Evolutionary conservation across 352 stramenopile species (phyloP), one percentile per base, ranked within the genome.

Genomic region (Phytophthora pisi): DNA sequence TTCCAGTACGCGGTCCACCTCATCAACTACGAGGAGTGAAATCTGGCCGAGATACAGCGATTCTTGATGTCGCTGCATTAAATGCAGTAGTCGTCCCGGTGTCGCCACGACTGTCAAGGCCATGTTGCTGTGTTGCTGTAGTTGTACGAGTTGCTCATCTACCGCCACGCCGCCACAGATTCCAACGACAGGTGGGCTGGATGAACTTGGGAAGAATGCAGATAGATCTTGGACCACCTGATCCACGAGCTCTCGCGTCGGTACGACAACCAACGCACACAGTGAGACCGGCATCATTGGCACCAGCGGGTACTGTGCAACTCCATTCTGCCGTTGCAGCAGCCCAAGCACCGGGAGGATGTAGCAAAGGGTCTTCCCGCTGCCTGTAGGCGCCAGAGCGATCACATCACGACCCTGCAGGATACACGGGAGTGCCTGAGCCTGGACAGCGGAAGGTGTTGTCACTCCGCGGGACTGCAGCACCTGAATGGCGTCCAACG

Each of bases 1-100:
- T 60, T 99, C 95, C 31, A 99, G 88, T 53, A 99, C 84, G 47
- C 97, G 89, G 73, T 99, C 98, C 4, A 96, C 97, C 71, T 99
- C 98, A 68, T 99, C 97, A 5, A 99, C 18, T 90, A 94, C 64
- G 89, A 92, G 53, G 72, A 80, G 80, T 57, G 52, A 77, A 82
- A 70, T 28, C 40, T 26, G 31, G 62, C 45, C 23, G 74, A 77
- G 68, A 16, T 75, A 75, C 8, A 88, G 34, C 11, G 43, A 36
- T 13, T 51, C 42, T 43, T 15, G 47, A 77, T 64, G 50, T 57
- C 63, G 15, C 54, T 79, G 43, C 1, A 84, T 8, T 24, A 90
- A 31, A 69, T 92, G 63, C 84, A 88, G 54, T 45, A 92, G 62
- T 15, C 84, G 74, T 23, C 84, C 84, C 4, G 84, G 82, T 5